Base-by-base conservation (phyloP, 768 basidiomycete genomes). In the Panus rudis region DNA sequence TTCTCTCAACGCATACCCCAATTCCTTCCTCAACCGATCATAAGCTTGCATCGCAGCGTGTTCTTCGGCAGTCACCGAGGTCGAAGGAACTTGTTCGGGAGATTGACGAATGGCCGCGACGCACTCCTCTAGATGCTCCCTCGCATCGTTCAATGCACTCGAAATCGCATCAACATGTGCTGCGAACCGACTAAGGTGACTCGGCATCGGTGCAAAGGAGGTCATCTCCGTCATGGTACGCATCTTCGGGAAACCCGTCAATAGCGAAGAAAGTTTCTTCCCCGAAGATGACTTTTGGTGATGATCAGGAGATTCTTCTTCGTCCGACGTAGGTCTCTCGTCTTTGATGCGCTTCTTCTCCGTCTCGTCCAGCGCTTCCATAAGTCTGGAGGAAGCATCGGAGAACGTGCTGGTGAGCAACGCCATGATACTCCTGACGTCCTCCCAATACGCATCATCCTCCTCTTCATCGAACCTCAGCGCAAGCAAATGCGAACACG, bases 401-500 rank as follows among this genome's bases (percentile, higher is more conserved):
- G 69, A 68, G 25, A 91, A 68, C 7, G 84, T 72, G 30, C 70
- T 78, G 6, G 81, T 82, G 47, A 91, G 60, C 11, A 91, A 58
- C 11, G 68, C 69, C 70, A 89, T 81, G 38, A 92, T 77, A 21
- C 80, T 77, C 12, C 82, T 73, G 22, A 86, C 86, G 52, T 90
- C 81, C 52, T 90, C 88, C 88, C 88, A 92, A 52, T 92, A 92
- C 4, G 71, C 67, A 39, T 81, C 80, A 49, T 86, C 84, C 25
- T 81, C 84, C 37, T 76, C 78, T 24, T 61, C 62, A 14, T 64
- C 69, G 56, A 92, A 92, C 2, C 89, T 72, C 38, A 92, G 60
- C 4, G 88, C 88, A 3, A 92, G 69, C 3, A 92, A 68, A 57
- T 92, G 85, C 2, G 88, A 74, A 44, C 83, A 86, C 0, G 87